Base-by-base conservation (phyloP, 345 rosid species). In the Tarenaya hassleriana region DNA sequence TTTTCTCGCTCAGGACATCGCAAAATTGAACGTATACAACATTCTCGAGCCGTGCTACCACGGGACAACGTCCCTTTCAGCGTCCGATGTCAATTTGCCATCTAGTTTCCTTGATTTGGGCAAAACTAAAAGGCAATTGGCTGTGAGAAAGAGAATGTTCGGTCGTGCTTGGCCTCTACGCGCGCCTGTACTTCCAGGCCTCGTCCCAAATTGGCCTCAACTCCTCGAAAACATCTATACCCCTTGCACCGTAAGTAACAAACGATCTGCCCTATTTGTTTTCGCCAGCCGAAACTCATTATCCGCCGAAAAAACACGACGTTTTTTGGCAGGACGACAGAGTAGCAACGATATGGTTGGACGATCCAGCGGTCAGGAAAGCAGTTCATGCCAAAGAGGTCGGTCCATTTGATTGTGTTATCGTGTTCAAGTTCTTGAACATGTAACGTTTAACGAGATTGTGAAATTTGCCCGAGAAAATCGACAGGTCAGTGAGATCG, bases 81-180 rank as follows among this genome's bases (percentile, higher is more conserved):
- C 51, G 15, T 63, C 52, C 7, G 75, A 81, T 70, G 40, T 33
- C 13, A 50, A 50, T 20, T 52, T 87, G 42, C 96, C 96, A 33
- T 63, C 83, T 34, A 91, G 84, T 75, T 77, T 82, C 73, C 69
- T 52, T 55, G 24, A 24, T 34, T 43, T 86, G 39, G 82, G 70
- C 40, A 19, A 55, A 47, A 84, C 87, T 10, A 78, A 87, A 54
- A 69, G 64, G 69, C 78, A 86, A 67, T 61, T 80, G 53, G 76
- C 82, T 29, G 95, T 86, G 51, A 67, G 89, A 31, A 80, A 62
- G 49, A 82, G 95, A 71, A 78, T 90, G 83, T 90, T 83, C 58
- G 94, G 97, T 50, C 95, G 91, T 10, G 86, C 95, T 5, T 87
- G 98, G 98, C 98, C 98, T 19, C 20, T 87, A 29, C 72, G 88